These are phyloP conservation scores for Diutina catenulata DNA, from an alignment of 1,139 yeast species.

Conservation along the genomic window DNA sequence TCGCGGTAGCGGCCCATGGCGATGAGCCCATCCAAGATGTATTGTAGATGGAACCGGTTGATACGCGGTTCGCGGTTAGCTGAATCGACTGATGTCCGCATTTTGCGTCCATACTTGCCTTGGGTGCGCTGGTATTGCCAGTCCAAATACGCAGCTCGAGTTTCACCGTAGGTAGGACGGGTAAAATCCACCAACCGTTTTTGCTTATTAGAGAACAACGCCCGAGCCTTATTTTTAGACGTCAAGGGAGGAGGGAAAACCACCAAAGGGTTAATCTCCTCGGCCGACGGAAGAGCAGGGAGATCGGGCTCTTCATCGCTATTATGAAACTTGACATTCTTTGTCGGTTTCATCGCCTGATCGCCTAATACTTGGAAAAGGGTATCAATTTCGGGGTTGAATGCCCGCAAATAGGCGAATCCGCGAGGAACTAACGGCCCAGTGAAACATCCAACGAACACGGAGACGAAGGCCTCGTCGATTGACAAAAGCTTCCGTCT, in stretches of 20 bases:
- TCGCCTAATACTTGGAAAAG: constrained; percentile 11
- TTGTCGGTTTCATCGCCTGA: constrained; percentile 2
- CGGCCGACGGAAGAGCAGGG: constrained; percentile 6
- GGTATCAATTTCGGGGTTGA: constrained; percentile 24
- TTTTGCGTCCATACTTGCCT: constrained; percentile 15
- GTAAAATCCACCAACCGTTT: constrained; percentile 23
- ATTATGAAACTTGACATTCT: constrained; percentile 2
- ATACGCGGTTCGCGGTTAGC: constrained; percentile 10
- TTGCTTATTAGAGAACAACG: constrained; percentile 14
- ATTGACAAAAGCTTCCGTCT: constrained; percentile 16
- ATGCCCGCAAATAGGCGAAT: constrained; percentile 16
- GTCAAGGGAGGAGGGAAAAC: constrained; percentile 20
- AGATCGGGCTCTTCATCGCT: constrained; percentile 5
- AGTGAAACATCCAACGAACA: constrained; percentile 20
- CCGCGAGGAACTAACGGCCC: constrained; percentile 17
- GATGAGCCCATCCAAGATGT: constrained; percentile 21
- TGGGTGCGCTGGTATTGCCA: constrained; percentile 12
- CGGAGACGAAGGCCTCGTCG: constrained; percentile 21
- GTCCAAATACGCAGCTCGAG: constrained; percentile 11
- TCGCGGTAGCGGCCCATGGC: constrained; percentile 22
- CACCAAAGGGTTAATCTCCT: constrained; percentile 19
- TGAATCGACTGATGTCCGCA: constrained; percentile 3
- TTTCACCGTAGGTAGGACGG: constrained; percentile 16
- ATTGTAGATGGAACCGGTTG: constrained; percentile 23
- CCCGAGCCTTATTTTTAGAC: constrained; percentile 15